These are phyloP conservation scores for Anthracocystis setariae DNA, from an alignment of 1,284 basidiomycete species.

Conservation along the genomic window DNA sequence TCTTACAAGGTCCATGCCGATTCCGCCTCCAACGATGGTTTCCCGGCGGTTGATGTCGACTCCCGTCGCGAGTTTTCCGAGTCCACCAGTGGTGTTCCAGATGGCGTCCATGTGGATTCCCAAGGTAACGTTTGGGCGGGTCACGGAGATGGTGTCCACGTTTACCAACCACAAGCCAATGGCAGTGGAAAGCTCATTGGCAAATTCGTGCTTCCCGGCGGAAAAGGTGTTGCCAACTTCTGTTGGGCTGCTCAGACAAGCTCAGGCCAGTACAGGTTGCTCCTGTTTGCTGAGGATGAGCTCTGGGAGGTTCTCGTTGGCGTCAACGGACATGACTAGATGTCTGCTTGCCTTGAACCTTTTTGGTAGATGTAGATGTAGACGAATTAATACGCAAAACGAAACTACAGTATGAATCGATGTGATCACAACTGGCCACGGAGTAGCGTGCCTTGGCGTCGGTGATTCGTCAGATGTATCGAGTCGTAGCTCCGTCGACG, in stretches of 20 bases:
- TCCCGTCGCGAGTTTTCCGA: conserved; percentile 30
- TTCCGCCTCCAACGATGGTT: conserved; percentile 16
- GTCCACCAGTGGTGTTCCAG: conserved; percentile 38
- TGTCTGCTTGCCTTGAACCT: neutral
- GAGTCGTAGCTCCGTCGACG: no score
- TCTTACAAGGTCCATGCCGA: conserved; percentile 35
- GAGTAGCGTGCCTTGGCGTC: no score
- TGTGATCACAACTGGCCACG: no score
- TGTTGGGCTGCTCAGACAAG: conserved; percentile 46
- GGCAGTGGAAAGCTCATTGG: conserved; percentile 46
- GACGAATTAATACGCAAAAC: no score
- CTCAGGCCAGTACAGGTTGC: conserved; percentile 28
- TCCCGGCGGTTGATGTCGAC: conserved; percentile 23
- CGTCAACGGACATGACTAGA: conserved; percentile 40
- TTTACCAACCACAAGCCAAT: conserved; percentile 34
- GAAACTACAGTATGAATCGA: no score
- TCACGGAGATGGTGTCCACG: conserved; percentile 48
- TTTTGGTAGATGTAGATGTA: no score
- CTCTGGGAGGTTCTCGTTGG: conserved; percentile 43
- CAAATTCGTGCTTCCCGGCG: conserved; percentile 44
- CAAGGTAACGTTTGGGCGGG: conserved; percentile 51
- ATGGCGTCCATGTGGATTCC: conserved; percentile 45
- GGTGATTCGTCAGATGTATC: no score
- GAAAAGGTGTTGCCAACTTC: conserved; percentile 50
- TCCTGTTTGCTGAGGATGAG: conserved; percentile 52